Evolutionary conservation across 345 rosid species (phyloP).

Genomic region (Bruguiera parviflora): DNA sequence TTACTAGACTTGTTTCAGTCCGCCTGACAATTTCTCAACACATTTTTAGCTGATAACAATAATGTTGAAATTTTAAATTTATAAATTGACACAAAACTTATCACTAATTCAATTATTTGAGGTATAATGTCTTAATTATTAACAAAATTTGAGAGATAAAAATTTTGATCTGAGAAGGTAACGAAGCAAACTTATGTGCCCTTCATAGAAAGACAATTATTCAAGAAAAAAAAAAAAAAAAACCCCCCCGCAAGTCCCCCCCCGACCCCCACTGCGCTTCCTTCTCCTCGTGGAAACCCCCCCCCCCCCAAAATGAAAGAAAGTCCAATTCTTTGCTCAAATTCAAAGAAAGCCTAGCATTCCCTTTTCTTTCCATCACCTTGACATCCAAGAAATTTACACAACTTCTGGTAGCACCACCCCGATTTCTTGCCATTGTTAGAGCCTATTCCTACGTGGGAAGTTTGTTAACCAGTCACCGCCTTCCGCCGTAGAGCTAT

Average conservation of each 20-base stretch:
- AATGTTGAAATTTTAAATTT: too few relatives aligned
- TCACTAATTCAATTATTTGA: too few relatives aligned
- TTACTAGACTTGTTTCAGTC: too few relatives aligned
- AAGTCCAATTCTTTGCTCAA: slow-evolving; percentile 41
- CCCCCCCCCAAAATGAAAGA: slow-evolving; percentile 29
- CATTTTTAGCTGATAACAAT: too few relatives aligned
- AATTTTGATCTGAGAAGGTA: background rate
- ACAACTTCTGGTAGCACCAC: slow-evolving; percentile 25
- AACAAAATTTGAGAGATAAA: too few relatives aligned
- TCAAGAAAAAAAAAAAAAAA: slow-evolving; percentile 16
- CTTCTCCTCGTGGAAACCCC: slow-evolving; percentile 56
- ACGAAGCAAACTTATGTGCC: background rate
- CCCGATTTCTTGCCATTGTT: slow-evolving; percentile 27
- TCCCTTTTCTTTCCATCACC: slow-evolving; percentile 5
- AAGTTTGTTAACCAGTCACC: slow-evolving; percentile 15
- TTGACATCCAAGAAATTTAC: slow-evolving; percentile 10
- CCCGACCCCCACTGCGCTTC: slow-evolving; percentile 30
- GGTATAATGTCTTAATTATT: too few relatives aligned
- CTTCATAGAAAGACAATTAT: background rate
- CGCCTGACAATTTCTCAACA: too few relatives aligned
- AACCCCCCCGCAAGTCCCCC: slow-evolving; percentile 20
- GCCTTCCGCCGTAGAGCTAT: slow-evolving; percentile 7
- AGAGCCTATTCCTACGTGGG: slow-evolving; percentile 26
- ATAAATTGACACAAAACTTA: too few relatives aligned
- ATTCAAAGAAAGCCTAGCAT: slow-evolving; percentile 20